Evolutionary conservation across 2,329 filamentous ascomycete species (phyloP).

Genomic region (Penicillium decumbens): DNA sequence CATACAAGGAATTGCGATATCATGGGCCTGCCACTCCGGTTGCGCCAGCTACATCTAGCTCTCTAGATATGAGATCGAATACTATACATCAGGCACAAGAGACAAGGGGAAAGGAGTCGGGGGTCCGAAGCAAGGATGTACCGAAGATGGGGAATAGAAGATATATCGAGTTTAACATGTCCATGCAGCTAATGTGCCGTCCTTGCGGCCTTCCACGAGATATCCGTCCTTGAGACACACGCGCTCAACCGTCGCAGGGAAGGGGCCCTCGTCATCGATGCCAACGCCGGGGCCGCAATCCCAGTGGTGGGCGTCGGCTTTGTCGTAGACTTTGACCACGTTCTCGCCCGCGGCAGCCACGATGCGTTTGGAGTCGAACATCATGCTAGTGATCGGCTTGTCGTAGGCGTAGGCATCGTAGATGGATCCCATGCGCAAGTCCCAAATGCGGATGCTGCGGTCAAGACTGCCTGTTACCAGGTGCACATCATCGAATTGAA

Average conservation of each 20-base stretch:
- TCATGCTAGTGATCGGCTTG: constrained; percentile 86
- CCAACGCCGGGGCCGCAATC: constrained; percentile 81
- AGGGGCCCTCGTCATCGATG: constrained; percentile 56
- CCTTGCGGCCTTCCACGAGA: constrained; percentile 79
- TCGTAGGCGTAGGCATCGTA: constrained; percentile 96
- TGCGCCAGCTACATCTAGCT: constrained; percentile 13
- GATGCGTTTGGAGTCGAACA: constrained; percentile 89
- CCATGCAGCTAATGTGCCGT: constrained; percentile 90
- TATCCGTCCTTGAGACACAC: constrained; percentile 93
- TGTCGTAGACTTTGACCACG: constrained; percentile 97
- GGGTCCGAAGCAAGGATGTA: constrained; percentile 7
- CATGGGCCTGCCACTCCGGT: constrained; percentile 10
- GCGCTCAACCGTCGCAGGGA: constrained; percentile 68
- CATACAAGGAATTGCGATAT: constrained; percentile 10
- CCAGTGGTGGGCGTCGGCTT: constrained; percentile 93
- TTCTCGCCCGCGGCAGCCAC: constrained; percentile 85
- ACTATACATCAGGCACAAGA: constrained; percentile 22
- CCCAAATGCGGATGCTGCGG: constrained; percentile 97
- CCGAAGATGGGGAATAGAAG: not conserved
- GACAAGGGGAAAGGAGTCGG: constrained; percentile 2
- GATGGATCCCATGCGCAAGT: constrained; percentile 91
- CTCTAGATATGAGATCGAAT: constrained; percentile 20
- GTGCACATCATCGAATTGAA: constrained; percentile 95
- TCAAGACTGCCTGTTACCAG: constrained; percentile 90
- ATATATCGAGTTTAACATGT: constrained; percentile 53